A percentile compares a stretch with the other conserved stretches of the same genome.
Conservation (phyloP, 306 rosid genomes). For the Vicia faba region DNA sequence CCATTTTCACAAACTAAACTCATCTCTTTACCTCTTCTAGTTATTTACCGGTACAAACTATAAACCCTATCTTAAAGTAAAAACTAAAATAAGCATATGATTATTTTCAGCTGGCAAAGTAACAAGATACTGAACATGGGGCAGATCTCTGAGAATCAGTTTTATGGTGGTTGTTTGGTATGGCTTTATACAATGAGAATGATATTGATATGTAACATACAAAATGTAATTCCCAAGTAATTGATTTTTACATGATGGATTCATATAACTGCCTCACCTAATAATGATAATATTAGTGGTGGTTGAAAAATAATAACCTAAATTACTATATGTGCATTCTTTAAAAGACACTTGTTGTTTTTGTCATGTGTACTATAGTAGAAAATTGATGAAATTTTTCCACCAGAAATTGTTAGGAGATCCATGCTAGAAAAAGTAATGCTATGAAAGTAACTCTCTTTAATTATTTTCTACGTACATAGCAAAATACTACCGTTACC, state of each 20-base stretch:
- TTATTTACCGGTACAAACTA: not conserved
- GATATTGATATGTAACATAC: slow-evolving; percentile 39
- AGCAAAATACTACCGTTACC: slow-evolving; percentile 9
- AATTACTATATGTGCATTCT: slow-evolving; percentile 17
- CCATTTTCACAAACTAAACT: not conserved
- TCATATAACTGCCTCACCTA: slow-evolving; percentile 31
- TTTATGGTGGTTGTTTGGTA: slow-evolving; percentile 28
- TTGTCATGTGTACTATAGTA: slow-evolving; percentile 18
- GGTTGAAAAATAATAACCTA: slow-evolving; percentile 36
- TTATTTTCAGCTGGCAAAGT: not conserved
- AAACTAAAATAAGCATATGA: not conserved
- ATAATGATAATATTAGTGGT: slow-evolving; percentile 3
- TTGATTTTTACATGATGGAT: slow-evolving; percentile 29
- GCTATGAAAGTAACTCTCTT: slow-evolving; percentile 4
- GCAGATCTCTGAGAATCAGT: not conserved
- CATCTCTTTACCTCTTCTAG: slow-evolving; percentile 17
- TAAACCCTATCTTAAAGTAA: not conserved
- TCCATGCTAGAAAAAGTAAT: not conserved
- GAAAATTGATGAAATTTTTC: slow-evolving; percentile 25
- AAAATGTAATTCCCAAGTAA: slow-evolving; percentile 40
- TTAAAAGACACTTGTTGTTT: not conserved
- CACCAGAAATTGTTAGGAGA: slow-evolving; percentile 9
- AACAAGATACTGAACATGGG: slow-evolving; percentile 19
- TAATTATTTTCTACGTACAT: not conserved
- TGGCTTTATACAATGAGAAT: slow-evolving; percentile 33